A percentile compares a stretch with the other conserved stretches of the same genome.
These are phyloP conservation scores for Eremothecium cymbalariae DNA, from an alignment of 1,139 yeast species.

Conservation along the genomic window DNA sequence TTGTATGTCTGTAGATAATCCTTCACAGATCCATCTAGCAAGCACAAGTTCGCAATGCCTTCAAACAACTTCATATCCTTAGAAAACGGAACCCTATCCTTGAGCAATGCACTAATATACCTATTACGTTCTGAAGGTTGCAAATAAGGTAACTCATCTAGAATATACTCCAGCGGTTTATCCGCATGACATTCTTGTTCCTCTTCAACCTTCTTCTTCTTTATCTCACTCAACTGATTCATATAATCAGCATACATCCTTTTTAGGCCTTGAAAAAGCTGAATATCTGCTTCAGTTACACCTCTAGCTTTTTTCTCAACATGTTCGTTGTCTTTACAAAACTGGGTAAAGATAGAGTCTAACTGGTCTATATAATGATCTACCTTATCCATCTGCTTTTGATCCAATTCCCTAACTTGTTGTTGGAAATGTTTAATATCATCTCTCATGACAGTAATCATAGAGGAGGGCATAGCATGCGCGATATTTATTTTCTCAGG, in stretches of 20 bases:
- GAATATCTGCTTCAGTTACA: constrained; percentile 25
- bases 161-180: constrained; percentile 17
- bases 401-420: constrained; percentile 12
- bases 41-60: constrained; percentile 20
- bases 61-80: constrained; percentile 15
- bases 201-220: constrained; percentile 12
- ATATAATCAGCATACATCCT: constrained; percentile 29
- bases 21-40: constrained; percentile 22
- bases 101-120: constrained; percentile 18
- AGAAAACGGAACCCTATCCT: constrained; percentile 5
- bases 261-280: constrained; percentile 26
- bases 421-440: constrained; percentile 20
- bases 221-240: constrained; percentile 20
- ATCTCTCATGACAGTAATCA: constrained; percentile 24
- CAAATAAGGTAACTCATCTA: constrained; percentile 20
- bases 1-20: constrained; percentile 21
- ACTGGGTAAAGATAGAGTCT: constrained; percentile 20
- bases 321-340: constrained; percentile 27
- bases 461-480: constrained; percentile 27
- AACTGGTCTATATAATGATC: constrained; percentile 21
- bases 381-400: constrained; percentile 17
- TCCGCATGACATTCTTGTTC: constrained; percentile 12
- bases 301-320: constrained; percentile 17
- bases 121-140: constrained; percentile 22
- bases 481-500: constrained; percentile 29